These are phyloP conservation scores for Meyerozyma elateridarum DNA, from an alignment of 1,139 yeast genomes.

Conservation along the genomic window DNA sequence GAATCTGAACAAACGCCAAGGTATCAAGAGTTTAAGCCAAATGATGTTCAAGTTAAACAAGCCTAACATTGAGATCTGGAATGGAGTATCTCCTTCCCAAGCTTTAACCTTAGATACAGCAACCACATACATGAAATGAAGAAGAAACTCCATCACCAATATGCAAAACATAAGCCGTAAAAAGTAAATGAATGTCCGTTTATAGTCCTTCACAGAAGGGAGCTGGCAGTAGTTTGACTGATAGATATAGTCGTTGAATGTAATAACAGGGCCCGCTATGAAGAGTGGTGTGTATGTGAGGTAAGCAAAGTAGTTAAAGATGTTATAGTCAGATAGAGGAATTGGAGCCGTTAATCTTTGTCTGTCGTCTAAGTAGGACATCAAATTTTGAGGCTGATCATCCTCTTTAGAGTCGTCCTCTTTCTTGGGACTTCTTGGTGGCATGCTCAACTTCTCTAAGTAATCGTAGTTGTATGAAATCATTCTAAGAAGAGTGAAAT, in stretches of 20 bases:
- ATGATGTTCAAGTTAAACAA: conserved; percentile 82
- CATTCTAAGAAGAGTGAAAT: conserved; percentile 80
- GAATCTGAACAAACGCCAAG: conserved; percentile 92
- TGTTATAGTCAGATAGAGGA: conserved; percentile 53
- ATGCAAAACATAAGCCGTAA: conserved; percentile 67
- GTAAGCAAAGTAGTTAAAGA: conserved; percentile 68
- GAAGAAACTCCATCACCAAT: conserved; percentile 78
- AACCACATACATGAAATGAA: conserved; percentile 88
- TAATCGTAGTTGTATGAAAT: conserved; percentile 81
- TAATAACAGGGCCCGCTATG: conserved; percentile 91
- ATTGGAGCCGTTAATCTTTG: conserved; percentile 66
- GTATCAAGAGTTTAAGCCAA: conserved; percentile 88
- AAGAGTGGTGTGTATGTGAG: conserved; percentile 81
- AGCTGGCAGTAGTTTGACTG: conserved; percentile 50
- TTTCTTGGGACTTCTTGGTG: conserved; percentile 16
- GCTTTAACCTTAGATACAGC: conserved; percentile 88
- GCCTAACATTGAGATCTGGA: conserved; percentile 93
- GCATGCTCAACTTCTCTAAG: conserved; percentile 29
- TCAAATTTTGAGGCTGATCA: conserved; percentile 4
- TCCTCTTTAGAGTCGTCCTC: conserved; percentile 12
- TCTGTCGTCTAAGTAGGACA: conserved; percentile 45
- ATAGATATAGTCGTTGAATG: conserved; percentile 85
- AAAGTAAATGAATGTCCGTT: conserved; percentile 58
- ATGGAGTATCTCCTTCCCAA: conserved; percentile 87
- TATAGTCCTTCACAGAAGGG: conserved; percentile 47